phyloP scores from a whole-genome alignment of 768 basidiomycete genomes.

The Pulveroboletus sp. region DNA sequence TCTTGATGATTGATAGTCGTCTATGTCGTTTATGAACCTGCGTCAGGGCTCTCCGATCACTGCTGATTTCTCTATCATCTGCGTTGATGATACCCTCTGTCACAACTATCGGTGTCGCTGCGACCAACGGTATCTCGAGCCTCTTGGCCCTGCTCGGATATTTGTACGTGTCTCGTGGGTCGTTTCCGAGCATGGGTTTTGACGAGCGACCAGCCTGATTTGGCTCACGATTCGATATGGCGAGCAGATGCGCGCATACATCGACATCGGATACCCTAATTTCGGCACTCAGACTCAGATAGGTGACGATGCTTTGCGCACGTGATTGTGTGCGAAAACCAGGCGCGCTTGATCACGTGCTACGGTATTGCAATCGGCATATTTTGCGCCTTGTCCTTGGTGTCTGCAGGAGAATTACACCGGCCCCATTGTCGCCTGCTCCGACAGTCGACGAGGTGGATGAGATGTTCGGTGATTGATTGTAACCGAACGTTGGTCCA shows the following conservation, averaged over 20 bases:
- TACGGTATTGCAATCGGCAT: no score
- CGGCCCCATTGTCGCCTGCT: no score
- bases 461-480: no score
- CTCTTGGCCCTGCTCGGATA: conserved; percentile 47
- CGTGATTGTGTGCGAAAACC: not conserved
- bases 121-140: conserved; percentile 46
- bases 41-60: conserved; percentile 19
- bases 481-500: no score
- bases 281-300: conserved; percentile 3
- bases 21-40: not conserved
- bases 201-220: conserved; percentile 38
- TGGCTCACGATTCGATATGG: conserved; percentile 54
- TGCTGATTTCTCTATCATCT: conserved; percentile 14
- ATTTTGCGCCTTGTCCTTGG: no score
- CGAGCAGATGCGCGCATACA: conserved; percentile 49
- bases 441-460: no score
- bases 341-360: no score
- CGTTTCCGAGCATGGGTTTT: not conserved
- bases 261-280: conserved; percentile 51
- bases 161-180: conserved; percentile 36
- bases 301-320: not conserved
- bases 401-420: no score
- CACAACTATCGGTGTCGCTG: conserved; percentile 45
- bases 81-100: conserved; percentile 38
- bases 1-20: not conserved